Base-by-base conservation (phyloP, 2,329 filamentous ascomycete species). In the Pseudocercospora cruenta region DNA sequence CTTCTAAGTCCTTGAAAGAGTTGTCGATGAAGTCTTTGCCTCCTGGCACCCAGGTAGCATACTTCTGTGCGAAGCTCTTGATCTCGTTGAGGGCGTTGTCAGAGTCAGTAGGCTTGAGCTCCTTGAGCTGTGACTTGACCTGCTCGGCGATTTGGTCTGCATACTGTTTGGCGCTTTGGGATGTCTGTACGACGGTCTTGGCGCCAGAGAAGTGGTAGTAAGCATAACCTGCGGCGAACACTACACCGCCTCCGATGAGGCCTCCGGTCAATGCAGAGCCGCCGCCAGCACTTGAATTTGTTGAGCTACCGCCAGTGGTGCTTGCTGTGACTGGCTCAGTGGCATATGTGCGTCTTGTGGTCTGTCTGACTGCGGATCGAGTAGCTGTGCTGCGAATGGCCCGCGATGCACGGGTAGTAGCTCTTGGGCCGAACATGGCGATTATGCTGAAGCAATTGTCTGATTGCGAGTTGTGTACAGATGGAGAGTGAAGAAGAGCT, bases 11-110 rank as follows among this genome's bases (percentile, higher is more conserved):
- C 24, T 90, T 82, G 78, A 93, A 94, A 0, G 86, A 87, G 1
- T 82, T 79, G 74, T 93, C 89, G 57, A 93, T 86, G 72, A 91
- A 92, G 55, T 83, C 79, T 31, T 85, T 85, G 1, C 88, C 90
- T 12, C 91, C 91, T 0, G 91, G 91, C 31, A 94, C 86, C 83
- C 90, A 91, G 2, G 81, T 82, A 1, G 90, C 89, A 74, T 93
- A 93, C 24, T 87, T 87, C 74, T 87, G 87, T 28, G 87, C 87
- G 12, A 89, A 88, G 64, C 87, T 81, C 73, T 88, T 87, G 67
- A 93, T 84, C 80, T 86, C 89, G 67, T 85, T 79, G 45, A 91
- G 81, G 1, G 90, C 89, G 77, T 91, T 84, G 68, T 91, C 89
- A 14, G 89, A 84, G n/a, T 72, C 58, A 66, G 87, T 84, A 0